Evolutionary conservation across 805 yeast species (phyloP), one percentile per base, ranked within the genome.

Genomic region (Wickerhamomyces hampshirensis): DNA sequence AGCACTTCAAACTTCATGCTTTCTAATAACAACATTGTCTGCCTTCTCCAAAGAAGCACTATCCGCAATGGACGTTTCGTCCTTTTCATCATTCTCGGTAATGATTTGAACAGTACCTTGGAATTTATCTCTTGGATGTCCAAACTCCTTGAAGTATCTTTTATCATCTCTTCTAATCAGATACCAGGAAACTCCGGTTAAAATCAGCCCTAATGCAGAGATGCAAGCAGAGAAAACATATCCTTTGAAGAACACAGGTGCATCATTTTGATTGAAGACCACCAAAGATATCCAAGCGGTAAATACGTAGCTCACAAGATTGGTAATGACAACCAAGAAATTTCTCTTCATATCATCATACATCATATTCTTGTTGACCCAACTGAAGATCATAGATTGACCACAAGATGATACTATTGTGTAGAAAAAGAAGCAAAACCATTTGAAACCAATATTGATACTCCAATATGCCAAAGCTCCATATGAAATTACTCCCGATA

Each of bases 381-480:
- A 76, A 3, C 77, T 60, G 41, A 68, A 75, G 11, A 74, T 70
- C 43, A 70, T 63, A 4, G 80, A 78, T 55, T 72, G 80, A 1
- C 77, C 80, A 69, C 66, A 68, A 4, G 70, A 48, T 0, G 69
- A 58, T 8, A 77, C 75, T 11, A 69, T 52, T 4, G 75, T 74
- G 3, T 67, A 53, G 31, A 73, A 42, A 43, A 66, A 73, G 50
- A 71, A 77, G 11, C 68, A 58, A 7, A 69, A 55, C 74, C 77
- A 74, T 38, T 73, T 75, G 24, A 67, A 62, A 2, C 71, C 71
- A 11, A 46, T 51, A 2, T 75, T 72, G 19, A 74, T 63, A 29
- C 69, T 45, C 79, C 80, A 76, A 8, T 8, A 19, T 19, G 27
- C 14, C 31, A 33, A 23, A 18, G 23, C 18, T 15, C 21, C 12